Base-by-base conservation (phyloP, 2,329 filamentous ascomycete species). In the Colletotrichum falcatum region DNA sequence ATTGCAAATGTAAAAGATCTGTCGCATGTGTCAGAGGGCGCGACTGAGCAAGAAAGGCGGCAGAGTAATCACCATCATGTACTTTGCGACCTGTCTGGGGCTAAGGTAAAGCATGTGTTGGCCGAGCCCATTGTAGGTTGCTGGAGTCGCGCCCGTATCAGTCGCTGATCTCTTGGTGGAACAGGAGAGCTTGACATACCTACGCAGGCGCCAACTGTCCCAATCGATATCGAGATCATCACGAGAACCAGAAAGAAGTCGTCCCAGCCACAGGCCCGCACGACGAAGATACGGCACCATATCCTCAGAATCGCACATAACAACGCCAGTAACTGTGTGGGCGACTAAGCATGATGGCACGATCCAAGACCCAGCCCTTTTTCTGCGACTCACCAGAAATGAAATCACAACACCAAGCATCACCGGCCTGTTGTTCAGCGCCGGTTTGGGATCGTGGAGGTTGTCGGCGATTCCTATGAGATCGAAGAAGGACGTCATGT, bases 1-100 rank as follows among this genome's bases (percentile, higher is more conserved):
- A 3, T 74, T 74, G 5, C 65, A 65, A 9, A 74, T 37, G 44
- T 74, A 75, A 16, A 74, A 74, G 1, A 56, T 70, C 74, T 75
- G 3, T 14, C 9, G 5, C 0, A 2, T 12, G 4, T 33, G n/a
- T 64, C 18, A 58, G 16, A 37, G 42, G 2, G 8, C 4, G 1
- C 14, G n/a, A 11, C 11, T 30, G 2, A 20, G 16, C 0, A 6
- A 14, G 20, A 28, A 1, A n/a, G 7, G 2, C 5, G 11, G 46
- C 5, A 8, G 3, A 23, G 12, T 2, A 23, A 3, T 18, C 61
- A 59, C 74, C 61, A n/a, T 63, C 30, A 71, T 49, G 7, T 67
- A 75, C 0, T 55, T 11, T 1, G 5, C n/a, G 53, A 74, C n/a
- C 8, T 6, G 56, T 42, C 2, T 1, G 23, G 33, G 33, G 7